Evolutionary conservation across 257 asterid species (phyloP).

Genomic region (Nicotiana knightiana): DNA sequence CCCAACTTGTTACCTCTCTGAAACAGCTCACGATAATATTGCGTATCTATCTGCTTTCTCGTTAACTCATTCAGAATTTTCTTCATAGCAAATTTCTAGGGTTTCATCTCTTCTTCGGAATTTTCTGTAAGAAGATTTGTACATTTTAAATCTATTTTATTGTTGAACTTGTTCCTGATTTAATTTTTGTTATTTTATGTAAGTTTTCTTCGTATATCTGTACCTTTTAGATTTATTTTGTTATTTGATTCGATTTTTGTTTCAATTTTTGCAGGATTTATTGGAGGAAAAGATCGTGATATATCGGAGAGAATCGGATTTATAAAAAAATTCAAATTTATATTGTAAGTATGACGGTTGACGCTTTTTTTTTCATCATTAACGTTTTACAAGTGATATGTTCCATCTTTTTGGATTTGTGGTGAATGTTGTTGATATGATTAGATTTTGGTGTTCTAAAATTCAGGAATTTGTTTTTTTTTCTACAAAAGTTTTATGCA

Average conservation of each 20-base stretch:
- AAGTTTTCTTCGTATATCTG: background rate
- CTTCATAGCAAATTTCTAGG: background rate
- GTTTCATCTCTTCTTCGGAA: background rate
- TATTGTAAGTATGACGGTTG: background rate
- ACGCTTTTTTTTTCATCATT: background rate
- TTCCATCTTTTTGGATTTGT: background rate
- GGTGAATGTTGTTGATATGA: slow-evolving; percentile 4
- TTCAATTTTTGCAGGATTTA: background rate
- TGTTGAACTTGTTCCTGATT: background rate
- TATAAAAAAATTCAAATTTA: background rate
- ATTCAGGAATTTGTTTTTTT: background rate
- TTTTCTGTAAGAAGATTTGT: background rate
- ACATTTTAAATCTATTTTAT: background rate
- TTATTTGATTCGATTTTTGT: background rate
- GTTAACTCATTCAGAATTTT: background rate
- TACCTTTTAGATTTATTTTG: background rate
- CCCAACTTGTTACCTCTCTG: background rate
- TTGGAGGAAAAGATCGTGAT: background rate
- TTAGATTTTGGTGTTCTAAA: background rate
- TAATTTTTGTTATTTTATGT: background rate
- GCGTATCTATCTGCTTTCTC: background rate
- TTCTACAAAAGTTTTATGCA: background rate
- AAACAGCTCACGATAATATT: background rate
- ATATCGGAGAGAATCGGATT: background rate
- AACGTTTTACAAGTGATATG: background rate